phyloP scores from a whole-genome alignment of 495 filamentous ascomycete genomes.

The Podospora pseudopauciseta region DNA sequence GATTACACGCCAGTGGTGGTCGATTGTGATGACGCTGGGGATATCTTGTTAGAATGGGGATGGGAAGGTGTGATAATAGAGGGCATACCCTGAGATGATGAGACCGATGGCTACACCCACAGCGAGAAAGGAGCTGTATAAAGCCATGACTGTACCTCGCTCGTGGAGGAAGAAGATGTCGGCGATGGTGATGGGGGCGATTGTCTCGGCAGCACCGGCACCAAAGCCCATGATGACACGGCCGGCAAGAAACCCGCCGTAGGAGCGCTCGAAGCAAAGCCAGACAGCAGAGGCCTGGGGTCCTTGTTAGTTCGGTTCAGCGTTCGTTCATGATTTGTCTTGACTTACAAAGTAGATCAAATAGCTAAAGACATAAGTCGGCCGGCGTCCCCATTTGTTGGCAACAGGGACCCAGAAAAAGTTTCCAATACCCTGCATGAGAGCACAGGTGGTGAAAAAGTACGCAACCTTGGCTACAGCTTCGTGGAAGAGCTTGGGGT shows the following conservation, averaged over 20 bases:
- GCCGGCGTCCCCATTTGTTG: constrained; percentile 53
- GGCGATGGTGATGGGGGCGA: constrained; percentile 51
- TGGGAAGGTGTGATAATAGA: not conserved
- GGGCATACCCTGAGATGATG: constrained; percentile 42
- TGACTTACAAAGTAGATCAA: constrained; percentile 37
- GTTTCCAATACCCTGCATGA: constrained; percentile 49
- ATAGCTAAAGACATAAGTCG: constrained; percentile 50
- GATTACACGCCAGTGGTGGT: constrained; percentile 48
- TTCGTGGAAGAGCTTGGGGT: constrained; percentile 22
- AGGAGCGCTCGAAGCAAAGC: constrained; percentile 43
- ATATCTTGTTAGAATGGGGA: not conserved
- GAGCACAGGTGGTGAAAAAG: constrained; percentile 51
- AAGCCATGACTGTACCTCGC: constrained; percentile 47
- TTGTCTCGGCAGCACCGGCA: constrained; percentile 51
- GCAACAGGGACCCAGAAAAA: constrained; percentile 55
- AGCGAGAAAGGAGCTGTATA: constrained; percentile 49
- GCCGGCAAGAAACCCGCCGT: constrained; percentile 42
- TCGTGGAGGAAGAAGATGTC: constrained; percentile 60
- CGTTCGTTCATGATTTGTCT: not conserved
- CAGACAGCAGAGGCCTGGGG: constrained; percentile 39
- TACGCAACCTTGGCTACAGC: constrained; percentile 48
- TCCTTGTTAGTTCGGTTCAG: not conserved
- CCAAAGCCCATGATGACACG: constrained; percentile 51
- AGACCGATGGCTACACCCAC: constrained; percentile 46
- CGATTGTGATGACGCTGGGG: constrained; percentile 46